Evolutionary conservation across 1,284 basidiomycete genomes (phyloP), one percentile per base, ranked within the genome.

Genomic region (Xanthoconium separans): DNA sequence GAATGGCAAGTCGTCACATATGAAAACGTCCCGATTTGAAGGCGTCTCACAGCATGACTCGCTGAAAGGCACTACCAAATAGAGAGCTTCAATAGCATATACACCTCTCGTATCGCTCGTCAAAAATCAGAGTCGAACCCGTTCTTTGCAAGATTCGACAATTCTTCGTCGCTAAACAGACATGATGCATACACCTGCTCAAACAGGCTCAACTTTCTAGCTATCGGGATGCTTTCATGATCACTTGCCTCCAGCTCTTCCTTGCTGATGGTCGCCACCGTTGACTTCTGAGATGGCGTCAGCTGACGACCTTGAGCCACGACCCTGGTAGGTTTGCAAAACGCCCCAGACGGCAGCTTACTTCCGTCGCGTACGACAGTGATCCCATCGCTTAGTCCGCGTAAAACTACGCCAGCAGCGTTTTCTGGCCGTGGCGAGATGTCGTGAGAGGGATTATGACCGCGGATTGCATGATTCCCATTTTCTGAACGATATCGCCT

Each of bases 101-200:
- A 2, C 13, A 33, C 33, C 33, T 34, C 33, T 34, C 11, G 33
- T 36, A 27, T 34, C 29, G 27, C 29, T 27, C 37, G 18, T 56
- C 58, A 68, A 55, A 58, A 62, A 34, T 70, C 66, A 15, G 61
- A 70, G 43, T 72, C 60, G 54, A 70, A 72, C 12, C 68, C 68
- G 5, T 57, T 55, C 33, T 51, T 58, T 36, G 58, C 69, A 24
- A 68, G 46, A 20, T 43, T 3, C 3, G 52, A 40, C 20, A 70
- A 33, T 40, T 66, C 58, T 29, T 56, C 47, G 20, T 57, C 42
- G 5, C n/a, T 44, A 16, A 69, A 64, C 4, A 72, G 56, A 48
- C 62, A 71, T 2, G 60, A 57, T 22, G 67, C 63, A 45, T 56
- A 60, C 3, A 41, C 51, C 66, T 70, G 67, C 47, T 61, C 47